Evolutionary conservation across 108 stramenopile species (phyloP).

Genomic region (Parmales sp.): DNA sequence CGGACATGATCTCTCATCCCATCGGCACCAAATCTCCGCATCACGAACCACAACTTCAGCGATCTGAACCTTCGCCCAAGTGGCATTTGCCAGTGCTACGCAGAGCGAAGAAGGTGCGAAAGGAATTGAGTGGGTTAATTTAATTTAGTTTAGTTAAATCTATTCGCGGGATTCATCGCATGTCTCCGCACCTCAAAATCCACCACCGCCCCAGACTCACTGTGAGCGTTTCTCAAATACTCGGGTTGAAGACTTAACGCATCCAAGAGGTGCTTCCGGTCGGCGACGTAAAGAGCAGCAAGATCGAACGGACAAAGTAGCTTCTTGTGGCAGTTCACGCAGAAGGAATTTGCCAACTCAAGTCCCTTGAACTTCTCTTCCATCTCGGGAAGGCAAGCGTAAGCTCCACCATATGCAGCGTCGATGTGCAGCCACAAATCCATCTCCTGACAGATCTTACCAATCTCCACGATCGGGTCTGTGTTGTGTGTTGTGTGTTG

Average conservation of each 20-base stretch:
- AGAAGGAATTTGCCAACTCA: slow-evolving; percentile 13
- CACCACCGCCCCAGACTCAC: slow-evolving; percentile 10
- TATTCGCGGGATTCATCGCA: too few species aligned
- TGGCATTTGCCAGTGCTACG: slow-evolving; percentile 23
- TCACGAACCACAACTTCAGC: slow-evolving; percentile 19
- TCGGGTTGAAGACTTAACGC: slow-evolving; percentile 13
- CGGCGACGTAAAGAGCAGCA: slow-evolving; percentile 12
- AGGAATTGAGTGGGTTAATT: too few species aligned
- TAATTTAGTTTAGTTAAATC: too few species aligned
- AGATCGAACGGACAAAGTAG: slow-evolving; percentile 19
- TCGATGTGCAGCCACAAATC: slow-evolving; percentile 20
- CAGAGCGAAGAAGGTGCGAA: too few species aligned
- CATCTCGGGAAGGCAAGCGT: not conserved
- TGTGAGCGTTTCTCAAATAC: slow-evolving; percentile 4
- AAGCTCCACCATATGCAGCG: slow-evolving; percentile 14
- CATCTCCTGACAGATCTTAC: not conserved
- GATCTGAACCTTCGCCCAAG: slow-evolving; percentile 15
- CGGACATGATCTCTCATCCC: not conserved
- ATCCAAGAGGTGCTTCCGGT: not conserved
- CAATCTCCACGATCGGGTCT: not conserved
- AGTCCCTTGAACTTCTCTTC: not conserved
- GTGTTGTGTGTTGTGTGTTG: too few species aligned
- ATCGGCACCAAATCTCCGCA: slow-evolving; percentile 13
- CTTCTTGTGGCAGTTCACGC: slow-evolving; percentile 25
- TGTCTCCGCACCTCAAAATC: too few species aligned